phyloP scores from a whole-genome alignment of 306 rosid species.

The Lathyrus tuberosus region DNA sequence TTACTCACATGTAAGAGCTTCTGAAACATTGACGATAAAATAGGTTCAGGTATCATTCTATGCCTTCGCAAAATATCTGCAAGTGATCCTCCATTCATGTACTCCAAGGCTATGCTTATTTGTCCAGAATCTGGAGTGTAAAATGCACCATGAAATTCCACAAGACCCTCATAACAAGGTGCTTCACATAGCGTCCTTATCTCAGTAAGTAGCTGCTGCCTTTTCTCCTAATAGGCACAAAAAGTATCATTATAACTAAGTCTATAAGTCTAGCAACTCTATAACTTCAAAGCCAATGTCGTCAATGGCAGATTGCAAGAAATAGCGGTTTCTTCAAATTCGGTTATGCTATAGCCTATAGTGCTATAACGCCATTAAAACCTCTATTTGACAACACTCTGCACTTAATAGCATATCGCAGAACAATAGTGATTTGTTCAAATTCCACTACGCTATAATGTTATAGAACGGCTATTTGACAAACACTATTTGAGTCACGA shows the following conservation, averaged over 20 bases:
- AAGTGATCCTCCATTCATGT: conserved; percentile 97
- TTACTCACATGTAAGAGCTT: conserved; percentile 76
- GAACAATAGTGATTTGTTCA: not conserved
- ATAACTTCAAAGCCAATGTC: conserved; percentile 2
- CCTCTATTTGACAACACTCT: not conserved
- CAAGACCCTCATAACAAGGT: conserved; percentile 89
- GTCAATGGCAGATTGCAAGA: not conserved
- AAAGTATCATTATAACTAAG: conserved; percentile 1
- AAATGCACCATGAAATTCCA: conserved; percentile 97
- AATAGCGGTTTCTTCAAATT: not conserved
- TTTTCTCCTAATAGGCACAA: conserved; percentile 73
- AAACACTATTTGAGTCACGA: not conserved
- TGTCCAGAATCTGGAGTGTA: conserved; percentile 97
- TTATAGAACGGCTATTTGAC: not conserved
- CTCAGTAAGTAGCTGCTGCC: conserved; percentile 96
- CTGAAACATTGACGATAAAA: conserved; percentile 87
- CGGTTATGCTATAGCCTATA: not conserved
- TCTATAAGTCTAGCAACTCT: conserved; percentile 28
- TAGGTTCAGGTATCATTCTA: conserved; percentile 76
- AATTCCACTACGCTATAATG: not conserved
- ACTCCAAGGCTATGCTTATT: conserved; percentile 96
- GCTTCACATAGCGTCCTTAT: conserved; percentile 95
- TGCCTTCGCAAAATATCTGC: conserved; percentile 74
- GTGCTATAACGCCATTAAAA: not conserved
- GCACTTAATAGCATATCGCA: not conserved